Evolutionary conservation across 176 grass and related monocot species (phyloP), one percentile per base, ranked within the genome.

Genomic region (Triticum turgidum): DNA sequence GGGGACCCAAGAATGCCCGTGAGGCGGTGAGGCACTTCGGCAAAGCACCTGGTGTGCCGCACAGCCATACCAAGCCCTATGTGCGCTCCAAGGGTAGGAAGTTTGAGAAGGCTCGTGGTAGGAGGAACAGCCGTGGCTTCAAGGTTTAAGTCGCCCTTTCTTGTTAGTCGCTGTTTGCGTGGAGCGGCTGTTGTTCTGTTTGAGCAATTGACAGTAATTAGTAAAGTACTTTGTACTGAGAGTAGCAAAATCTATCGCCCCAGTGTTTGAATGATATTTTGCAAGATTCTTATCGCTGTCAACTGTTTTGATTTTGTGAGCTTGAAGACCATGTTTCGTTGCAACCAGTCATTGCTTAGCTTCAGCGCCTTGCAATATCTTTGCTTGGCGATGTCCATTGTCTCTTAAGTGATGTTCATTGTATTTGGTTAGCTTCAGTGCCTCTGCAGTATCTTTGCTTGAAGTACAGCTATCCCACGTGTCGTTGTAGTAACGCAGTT

Each of bases 1-100:
- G 93, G 86, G 90, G 93, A 11, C 93, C 93, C 32, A 95, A 95
- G 93, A 95, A 95, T 33, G 93, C 93, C 37, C 93, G 93, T 78
- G 93, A 95, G 64, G 93, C 90, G 0, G 90, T 92, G 17, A 89
- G 29, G 84, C 93, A 95, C 86, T 95, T 95, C 0, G 93, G 93
- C 30, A 91, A 91, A 75, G 93, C 93, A 51, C 93, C 93, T 81
- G 93, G 93, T 58, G 93, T 95, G 66, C 93, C 90, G 1, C 90
- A 95, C 85, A 95, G 93, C 88, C 88, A 92, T 82, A 95, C 93
- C 12, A 95, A 95, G 84, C 93, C 93, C 0, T 95, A 95, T 0
- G 93, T 95, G 21, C 90, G 93, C 79, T 83, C 93, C 42, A 95
- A 95, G 88, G 93, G 93, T 32, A 89, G 88, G 69, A 95, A 95